Evolutionary conservation across 83 land plant genomes (phyloP), one percentile per base, ranked within the genome.

Genomic region (Picea engelmannii): DNA sequence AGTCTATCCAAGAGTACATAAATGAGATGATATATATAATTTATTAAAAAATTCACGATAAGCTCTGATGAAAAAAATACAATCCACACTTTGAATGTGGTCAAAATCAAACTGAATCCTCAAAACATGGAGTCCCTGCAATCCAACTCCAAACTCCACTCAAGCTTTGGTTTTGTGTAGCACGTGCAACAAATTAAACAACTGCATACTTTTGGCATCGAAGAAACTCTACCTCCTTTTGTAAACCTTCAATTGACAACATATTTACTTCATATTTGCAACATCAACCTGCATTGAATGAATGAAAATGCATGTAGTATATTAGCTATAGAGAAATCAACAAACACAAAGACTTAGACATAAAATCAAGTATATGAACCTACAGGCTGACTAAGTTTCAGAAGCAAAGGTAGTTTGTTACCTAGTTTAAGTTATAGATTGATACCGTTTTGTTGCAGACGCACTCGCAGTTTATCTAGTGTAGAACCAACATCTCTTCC

Each of bases 61-160:
- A 73, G 11, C 27, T n/a, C 52, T 42, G 40, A 47, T 10, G 58
- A 47, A 73, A 55, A 38, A 55, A 73, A 47, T 21, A n/a, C 49
- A 73, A 42, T 47, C 27, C 47, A 47, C 59, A 44, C 42, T 73
- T 44, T 16, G 58, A 42, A 73, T 73, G 24, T 6, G 11, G 11
- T 15, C 4, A 47, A 44, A 42, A 73, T 73, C 59, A 73, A 73
- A 73, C 84, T 7, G 76, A 47, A 67, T 83, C 81, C 79, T 77
- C 73, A 82, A 80, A 88, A 35, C 90, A 85, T 65, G 98, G 96
- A 49, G 85, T 65, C 65, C 98, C 98, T 55, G 98, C 98, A 42
- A 97, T 89, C 99, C 99, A 97, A 62, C 98, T 90, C 99, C 99
- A 97, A 49, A 97, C 92, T 4, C 98, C 96, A 63, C 96, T 94